Base-by-base conservation (phyloP, 1,284 basidiomycete species). In the Tilletia walkeri region DNA sequence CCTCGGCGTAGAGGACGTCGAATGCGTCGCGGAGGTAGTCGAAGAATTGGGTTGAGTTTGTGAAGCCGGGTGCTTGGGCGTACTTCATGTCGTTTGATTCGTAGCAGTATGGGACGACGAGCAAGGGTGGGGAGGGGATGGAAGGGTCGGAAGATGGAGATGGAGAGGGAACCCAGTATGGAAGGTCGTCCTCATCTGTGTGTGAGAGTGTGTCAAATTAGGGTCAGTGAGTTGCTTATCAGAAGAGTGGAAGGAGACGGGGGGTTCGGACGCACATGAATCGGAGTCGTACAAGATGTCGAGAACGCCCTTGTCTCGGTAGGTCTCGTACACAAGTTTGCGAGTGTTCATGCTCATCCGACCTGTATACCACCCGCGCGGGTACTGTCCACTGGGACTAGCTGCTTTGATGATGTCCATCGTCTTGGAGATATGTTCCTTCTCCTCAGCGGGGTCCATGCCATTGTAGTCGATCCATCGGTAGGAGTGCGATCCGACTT, bases 21-120 rank as follows among this genome's bases (percentile, higher is more conserved):
- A 85, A 84, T 1, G 84, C 80, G 66, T 81, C 84, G 63, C 80
- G 80, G 71, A 86, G 84, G 72, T 86, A 85, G 4, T 78, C 72
- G 47, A 76, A 79, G 70, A 84, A 85, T 36, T 81, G 75, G n/a
- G 82, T 78, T 6, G 84, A 78, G 41, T 81, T 82, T 71, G 79
- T 78, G 72, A 84, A 85, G 54, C 84, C 80, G 45, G 84, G 84
- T 18, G 84, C 74, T 50, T 78, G 78, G 53, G 82, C 79, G 73
- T 84, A 84, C 72, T 82, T 82, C 79, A 84, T 84, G 72, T 85
- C 84, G 75, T 84, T 84, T 56, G 80, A 84, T 69, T 84, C 84
- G 54, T 84, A 76, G 1, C 81, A 82, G 75, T 85, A 84, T 4
- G 85, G 85, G 12, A 85, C 72, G 56, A 85, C 80, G 16, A 85